These are phyloP conservation scores for Arctostaphylos glauca DNA, from an alignment of 148 eudicot species.

Conservation along the genomic window DNA sequence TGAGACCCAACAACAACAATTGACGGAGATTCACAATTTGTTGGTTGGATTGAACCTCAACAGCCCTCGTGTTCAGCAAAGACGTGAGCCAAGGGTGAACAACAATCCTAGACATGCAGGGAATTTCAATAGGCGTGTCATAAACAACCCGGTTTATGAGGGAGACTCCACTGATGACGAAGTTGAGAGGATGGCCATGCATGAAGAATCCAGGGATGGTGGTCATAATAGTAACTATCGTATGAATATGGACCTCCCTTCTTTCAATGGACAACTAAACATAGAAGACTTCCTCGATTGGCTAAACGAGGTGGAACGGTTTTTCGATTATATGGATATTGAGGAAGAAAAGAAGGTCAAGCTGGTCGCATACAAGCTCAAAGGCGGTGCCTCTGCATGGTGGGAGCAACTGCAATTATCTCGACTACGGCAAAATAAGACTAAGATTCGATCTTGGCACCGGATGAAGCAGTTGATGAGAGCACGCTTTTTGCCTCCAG, in stretches of 20 bases:
- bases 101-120: background rate
- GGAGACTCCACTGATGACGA: background rate
- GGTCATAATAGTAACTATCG: background rate
- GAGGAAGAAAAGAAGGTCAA: too few relatives aligned
- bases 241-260: background rate
- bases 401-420: background rate
- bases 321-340: background rate
- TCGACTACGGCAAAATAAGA: background rate
- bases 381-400: background rate
- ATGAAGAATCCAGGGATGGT: background rate
- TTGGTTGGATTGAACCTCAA: background rate
- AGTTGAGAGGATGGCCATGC: background rate
- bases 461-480: too few relatives aligned
- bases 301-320: background rate
- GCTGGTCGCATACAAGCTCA: background rate
- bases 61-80: background rate
- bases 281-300: background rate
- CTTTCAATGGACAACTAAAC: background rate
- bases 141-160: too few relatives aligned
- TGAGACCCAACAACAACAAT: background rate
- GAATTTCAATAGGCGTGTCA: background rate
- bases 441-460: too few relatives aligned
- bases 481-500: too few relatives aligned
- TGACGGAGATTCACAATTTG: background rate
- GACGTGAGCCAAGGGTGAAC: background rate